Conservation (phyloP, 805 yeast species). For the Maudiozyma serrabonitensis region DNA sequence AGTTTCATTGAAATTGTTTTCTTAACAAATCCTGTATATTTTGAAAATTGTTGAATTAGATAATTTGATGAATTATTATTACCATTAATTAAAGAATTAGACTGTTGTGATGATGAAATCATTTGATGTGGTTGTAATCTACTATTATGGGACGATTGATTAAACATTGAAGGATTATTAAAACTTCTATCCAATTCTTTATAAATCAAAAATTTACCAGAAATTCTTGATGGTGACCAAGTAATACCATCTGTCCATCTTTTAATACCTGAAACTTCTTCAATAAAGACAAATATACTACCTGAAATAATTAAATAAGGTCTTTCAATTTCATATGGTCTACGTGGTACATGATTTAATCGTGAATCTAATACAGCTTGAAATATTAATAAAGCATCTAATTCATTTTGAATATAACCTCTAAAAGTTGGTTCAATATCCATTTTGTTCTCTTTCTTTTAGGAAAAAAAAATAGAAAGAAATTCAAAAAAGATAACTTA, state of each 20-base stretch:
- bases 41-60: conserved; percentile 1
- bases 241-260: conserved; percentile 92
- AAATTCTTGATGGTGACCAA: conserved; percentile 85
- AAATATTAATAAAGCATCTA: conserved; percentile 69
- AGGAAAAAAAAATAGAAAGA: neutral
- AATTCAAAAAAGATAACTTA: too few species aligned
- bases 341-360: conserved; percentile 52
- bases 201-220: conserved; percentile 77
- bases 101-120: neutral
- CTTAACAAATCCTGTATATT: conserved; percentile 55
- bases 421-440: conserved; percentile 44
- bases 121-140: neutral
- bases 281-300: conserved; percentile 72
- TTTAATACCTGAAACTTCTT: conserved; percentile 70
- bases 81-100: neutral
- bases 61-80: neutral
- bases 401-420: conserved; percentile 72
- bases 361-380: conserved; percentile 60
- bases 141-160: neutral
- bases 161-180: neutral
- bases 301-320: conserved; percentile 59
- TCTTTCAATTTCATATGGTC: conserved; percentile 78
- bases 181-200: conserved; percentile 38
- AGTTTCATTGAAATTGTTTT: conserved; percentile 64
- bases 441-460: conserved; percentile 6